Base-by-base conservation (phyloP, 805 yeast species). In the Zygosaccharomyces pseudorouxii region DNA sequence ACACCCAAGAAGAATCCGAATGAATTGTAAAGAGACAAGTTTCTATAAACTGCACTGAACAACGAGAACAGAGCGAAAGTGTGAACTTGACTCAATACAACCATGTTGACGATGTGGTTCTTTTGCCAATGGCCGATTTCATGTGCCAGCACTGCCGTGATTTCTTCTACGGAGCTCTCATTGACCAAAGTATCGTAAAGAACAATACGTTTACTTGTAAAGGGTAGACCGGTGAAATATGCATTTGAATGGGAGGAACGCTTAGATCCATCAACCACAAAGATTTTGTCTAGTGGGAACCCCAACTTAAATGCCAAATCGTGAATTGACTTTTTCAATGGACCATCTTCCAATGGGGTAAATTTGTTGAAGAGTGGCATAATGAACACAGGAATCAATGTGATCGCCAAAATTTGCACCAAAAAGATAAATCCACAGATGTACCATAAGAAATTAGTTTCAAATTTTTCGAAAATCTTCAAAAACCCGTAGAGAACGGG, bases 91-190 rank as follows among this genome's bases (percentile, higher is more conserved):
- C 80, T 73, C 53, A 83, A 76, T 4, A 77, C 60, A 60, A 93
- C 69, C 76, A 84, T 78, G 64, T 82, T 82, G n/a, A 90, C 73
- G 52, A 90, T 84, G 68, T 93, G 99, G 50, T 85, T 82, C 65
- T 86, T 76, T 59, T 84, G 83, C 99, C 99, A 93, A 68, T 93
- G 99, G 45, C 99, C 99, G 57, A 93, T 84, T 72, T 93, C 99
- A 64, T 93, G 99, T n/a, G 96, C 98, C 55, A 92, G 75, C 1
- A 93, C 96, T 45, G 98, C 97, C 45, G 89, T 88, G 36, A 89
- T 87, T 69, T 93, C 95, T 38, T 77, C 78, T 25, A 80, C 77
- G 27, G 89, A 71, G 29, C 89, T 82, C 50, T 87, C 84, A 52
- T 86, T 81, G 55, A 93, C 84, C 71, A 93, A 78, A 8, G 97